These are phyloP conservation scores for Lindgomyces ingoldianus DNA, from an alignment of 495 filamentous ascomycete genomes.

Conservation along the genomic window DNA sequence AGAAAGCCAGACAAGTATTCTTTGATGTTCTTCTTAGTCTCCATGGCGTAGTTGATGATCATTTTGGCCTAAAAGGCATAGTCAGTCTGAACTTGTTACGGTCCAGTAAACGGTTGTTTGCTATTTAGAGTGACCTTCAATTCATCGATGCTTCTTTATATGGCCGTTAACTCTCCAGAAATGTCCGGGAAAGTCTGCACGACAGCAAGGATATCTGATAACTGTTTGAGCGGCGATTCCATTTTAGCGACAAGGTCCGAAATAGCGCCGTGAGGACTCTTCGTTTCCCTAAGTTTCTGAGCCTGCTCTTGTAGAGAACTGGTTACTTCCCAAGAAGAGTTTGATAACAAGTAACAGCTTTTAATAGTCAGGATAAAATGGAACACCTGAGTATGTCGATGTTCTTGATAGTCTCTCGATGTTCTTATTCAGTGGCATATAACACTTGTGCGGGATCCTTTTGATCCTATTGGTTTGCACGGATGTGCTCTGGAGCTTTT, in stretches of 20 bases:
- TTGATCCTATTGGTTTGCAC: not conserved
- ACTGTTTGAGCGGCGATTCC: not conserved
- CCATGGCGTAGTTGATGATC: not conserved
- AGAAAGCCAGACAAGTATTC: slow-evolving; percentile 8
- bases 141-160: not conserved
- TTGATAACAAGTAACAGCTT: slow-evolving; percentile 1
- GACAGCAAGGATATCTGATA: not conserved
- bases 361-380: slow-evolving; percentile 2
- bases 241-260: not conserved
- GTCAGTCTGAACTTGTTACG: not conserved
- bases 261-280: not conserved
- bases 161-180: not conserved
- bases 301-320: not conserved
- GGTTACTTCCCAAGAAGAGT: not conserved
- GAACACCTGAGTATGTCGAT: slow-evolving; percentile 3
- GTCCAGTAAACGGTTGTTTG: not conserved
- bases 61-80: not conserved
- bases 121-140: not conserved
- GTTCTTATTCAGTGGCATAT: not conserved
- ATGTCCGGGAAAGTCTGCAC: not conserved
- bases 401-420: not conserved
- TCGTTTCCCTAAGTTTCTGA: not conserved
- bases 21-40: not conserved
- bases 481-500: not conserved
- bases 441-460: not conserved